Evolutionary conservation across 257 asterid species (phyloP).

Genomic region (Penstemon eatonii): DNA sequence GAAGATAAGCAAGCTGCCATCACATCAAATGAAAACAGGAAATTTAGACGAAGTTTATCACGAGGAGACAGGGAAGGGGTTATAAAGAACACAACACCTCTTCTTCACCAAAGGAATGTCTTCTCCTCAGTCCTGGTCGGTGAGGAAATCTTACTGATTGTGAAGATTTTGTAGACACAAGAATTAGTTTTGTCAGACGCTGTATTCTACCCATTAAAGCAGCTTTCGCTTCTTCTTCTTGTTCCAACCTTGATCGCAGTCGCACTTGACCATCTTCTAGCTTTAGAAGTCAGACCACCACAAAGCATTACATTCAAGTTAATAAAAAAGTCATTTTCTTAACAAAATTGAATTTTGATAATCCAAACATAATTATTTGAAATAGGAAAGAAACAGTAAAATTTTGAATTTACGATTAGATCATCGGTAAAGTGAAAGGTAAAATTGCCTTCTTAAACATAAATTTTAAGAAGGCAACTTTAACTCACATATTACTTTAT

Average conservation of each 20-base stretch:
- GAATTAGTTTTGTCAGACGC: constrained; percentile 88
- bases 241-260: constrained; percentile 95
- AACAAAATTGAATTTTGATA: constrained; percentile 12
- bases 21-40: constrained; percentile 32
- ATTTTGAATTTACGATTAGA: neutral
- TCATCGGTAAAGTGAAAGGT: neutral
- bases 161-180: constrained; percentile 88
- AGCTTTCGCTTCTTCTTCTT: constrained; percentile 99
- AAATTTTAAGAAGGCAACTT: constrained; percentile 3
- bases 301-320: constrained; percentile 30
- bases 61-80: neutral
- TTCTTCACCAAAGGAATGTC: constrained; percentile 99
- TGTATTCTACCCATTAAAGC: constrained; percentile 97
- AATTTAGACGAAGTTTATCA: constrained; percentile 8
- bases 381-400: constrained; percentile 10
- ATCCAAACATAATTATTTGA: constrained; percentile 6
- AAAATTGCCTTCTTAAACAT: neutral
- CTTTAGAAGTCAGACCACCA: constrained; percentile 58
- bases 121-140: constrained; percentile 73
- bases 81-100: constrained; percentile 52
- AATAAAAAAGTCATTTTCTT: constrained; percentile 24
- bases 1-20: constrained; percentile 96
- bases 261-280: constrained; percentile 99
- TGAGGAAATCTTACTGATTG: constrained; percentile 76
- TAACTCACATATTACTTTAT: neutral